Evolutionary conservation across 768 basidiomycete genomes (phyloP).

Genomic region (Termitomyces eurrhizus): DNA sequence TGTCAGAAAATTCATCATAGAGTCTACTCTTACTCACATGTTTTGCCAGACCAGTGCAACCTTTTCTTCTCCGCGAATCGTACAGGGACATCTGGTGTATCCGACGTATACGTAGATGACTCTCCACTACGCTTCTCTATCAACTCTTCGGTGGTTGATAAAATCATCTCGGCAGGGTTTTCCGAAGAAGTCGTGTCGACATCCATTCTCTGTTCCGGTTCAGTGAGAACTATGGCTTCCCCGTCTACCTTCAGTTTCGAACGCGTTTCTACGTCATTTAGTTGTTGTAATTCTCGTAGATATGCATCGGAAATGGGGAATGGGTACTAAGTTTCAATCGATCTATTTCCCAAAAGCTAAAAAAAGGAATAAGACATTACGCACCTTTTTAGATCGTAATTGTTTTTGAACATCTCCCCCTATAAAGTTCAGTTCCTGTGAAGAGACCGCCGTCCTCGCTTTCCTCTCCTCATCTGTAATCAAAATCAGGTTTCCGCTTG

Average conservation of each 20-base stretch:
- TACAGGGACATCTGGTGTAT: slow-evolving; percentile 65
- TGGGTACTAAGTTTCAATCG: slow-evolving; percentile 45
- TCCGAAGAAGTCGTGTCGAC: slow-evolving; percentile 7
- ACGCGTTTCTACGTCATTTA: slow-evolving; percentile 26
- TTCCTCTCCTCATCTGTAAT: slow-evolving; percentile 58
- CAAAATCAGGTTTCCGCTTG: slow-evolving; percentile 40
- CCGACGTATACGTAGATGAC: slow-evolving; percentile 31
- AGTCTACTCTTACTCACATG: slow-evolving; percentile 59
- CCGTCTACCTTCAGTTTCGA: slow-evolving; percentile 18
- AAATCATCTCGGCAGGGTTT: not conserved
- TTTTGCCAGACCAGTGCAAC: slow-evolving; percentile 81
- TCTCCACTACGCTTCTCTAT: slow-evolving; percentile 34
- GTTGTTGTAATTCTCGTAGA: slow-evolving; percentile 44
- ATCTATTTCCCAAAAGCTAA: not conserved
- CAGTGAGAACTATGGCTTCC: slow-evolving; percentile 28
- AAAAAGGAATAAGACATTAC: slow-evolving; percentile 4
- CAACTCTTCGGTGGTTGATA: slow-evolving; percentile 14
- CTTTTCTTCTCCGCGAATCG: slow-evolving; percentile 83
- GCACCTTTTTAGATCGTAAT: slow-evolving; percentile 67
- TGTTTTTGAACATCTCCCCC: slow-evolving; percentile 53
- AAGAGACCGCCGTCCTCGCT: slow-evolving; percentile 38
- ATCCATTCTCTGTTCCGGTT: slow-evolving; percentile 38
- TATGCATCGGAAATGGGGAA: slow-evolving; percentile 63
- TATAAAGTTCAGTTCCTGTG: slow-evolving; percentile 69
- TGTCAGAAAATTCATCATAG: not conserved